Conservation (phyloP, 305 asterid species). For the Solanum hybrid region DNA sequence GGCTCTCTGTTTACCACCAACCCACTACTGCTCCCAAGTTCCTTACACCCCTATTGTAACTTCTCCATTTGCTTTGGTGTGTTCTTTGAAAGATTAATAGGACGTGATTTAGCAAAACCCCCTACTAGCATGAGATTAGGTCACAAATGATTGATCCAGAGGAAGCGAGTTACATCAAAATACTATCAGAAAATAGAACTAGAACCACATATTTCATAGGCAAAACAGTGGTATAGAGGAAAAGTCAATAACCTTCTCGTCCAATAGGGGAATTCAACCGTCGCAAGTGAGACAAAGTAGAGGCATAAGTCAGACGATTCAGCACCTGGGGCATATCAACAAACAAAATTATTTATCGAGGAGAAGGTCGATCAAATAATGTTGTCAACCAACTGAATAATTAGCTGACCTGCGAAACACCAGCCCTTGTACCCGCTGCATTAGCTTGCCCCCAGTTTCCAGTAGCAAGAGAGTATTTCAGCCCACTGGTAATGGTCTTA, state of each 20-base stretch:
- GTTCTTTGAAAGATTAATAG: not conserved
- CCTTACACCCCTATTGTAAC: not conserved
- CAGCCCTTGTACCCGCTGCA: conserved; percentile 96
- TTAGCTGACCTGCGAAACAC: conserved; percentile 82
- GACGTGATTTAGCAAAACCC: not conserved
- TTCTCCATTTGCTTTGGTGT: not conserved
- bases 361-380: not conserved
- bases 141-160: not conserved
- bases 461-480: conserved; percentile 89
- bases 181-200: not conserved
- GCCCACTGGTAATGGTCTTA: conserved; percentile 92
- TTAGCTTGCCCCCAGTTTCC: conserved; percentile 99
- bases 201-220: not conserved
- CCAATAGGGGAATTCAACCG: conserved; percentile 96
- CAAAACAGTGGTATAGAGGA: not conserved
- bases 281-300: conserved; percentile 92
- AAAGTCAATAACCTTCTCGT: conserved; percentile 66
- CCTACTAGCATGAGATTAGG: not conserved
- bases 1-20: not conserved
- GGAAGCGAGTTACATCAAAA: not conserved
- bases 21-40: not conserved
- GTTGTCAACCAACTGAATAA: conserved; percentile 1
- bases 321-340: conserved; percentile 54
- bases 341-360: conserved; percentile 2
- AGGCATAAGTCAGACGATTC: conserved; percentile 95